Evolutionary conservation across 768 basidiomycete species (phyloP).

Genomic region (Naematelia encephala): DNA sequence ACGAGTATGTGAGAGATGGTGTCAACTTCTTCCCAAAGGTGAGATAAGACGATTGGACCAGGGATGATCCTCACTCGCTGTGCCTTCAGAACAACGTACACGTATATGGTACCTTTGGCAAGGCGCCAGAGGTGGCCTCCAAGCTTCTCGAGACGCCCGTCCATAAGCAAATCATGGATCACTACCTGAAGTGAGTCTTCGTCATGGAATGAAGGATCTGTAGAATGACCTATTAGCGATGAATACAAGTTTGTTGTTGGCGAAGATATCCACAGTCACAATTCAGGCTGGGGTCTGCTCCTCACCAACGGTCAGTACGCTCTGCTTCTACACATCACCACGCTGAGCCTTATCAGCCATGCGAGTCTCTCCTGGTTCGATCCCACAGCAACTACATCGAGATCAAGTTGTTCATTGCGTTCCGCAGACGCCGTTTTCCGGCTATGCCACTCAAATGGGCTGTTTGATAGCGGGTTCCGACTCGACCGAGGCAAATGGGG

Average conservation of each 20-base stretch:
- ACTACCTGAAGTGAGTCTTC: neutral
- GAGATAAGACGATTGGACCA: neutral
- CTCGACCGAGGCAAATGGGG: conserved; percentile 4
- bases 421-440: neutral
- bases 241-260: neutral
- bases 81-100: neutral
- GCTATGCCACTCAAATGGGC: neutral
- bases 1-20: neutral
- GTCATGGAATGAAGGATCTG: neutral
- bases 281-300: neutral
- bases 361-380: neutral
- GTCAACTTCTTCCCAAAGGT: conserved; percentile 2
- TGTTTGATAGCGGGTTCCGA: neutral
- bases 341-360: neutral
- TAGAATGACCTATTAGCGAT: neutral
- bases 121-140: neutral
- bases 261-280: neutral
- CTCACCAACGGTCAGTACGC: neutral
- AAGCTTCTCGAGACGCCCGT: neutral
- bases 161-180: conserved; percentile 2
- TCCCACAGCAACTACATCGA: neutral
- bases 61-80: neutral
- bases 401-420: conserved; percentile 1
- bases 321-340: neutral
- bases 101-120: neutral